A percentile compares a stretch with the other conserved stretches of the same genome.
phyloP scores from a whole-genome alignment of 495 filamentous ascomycete genomes.

The Penicilliopsis zonata region DNA sequence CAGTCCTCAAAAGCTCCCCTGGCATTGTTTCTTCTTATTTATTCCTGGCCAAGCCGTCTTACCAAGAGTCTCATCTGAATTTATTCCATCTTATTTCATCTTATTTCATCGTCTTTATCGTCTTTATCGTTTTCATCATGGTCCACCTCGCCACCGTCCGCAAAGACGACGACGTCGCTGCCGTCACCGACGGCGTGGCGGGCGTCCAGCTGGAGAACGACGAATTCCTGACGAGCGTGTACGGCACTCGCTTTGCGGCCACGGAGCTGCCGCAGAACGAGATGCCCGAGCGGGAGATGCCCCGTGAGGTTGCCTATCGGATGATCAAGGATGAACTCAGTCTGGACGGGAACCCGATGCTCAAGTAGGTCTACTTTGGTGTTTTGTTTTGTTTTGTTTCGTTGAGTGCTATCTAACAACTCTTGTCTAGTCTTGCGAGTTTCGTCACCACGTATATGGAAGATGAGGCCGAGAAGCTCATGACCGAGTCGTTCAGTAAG shows the following conservation, averaged over 20 bases:
- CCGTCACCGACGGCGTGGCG: slow-evolving; percentile 17
- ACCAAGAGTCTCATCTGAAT: too few species aligned
- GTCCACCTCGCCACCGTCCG: slow-evolving; percentile 52
- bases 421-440: slow-evolving; percentile 48
- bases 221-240: slow-evolving; percentile 63
- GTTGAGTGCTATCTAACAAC: neutral
- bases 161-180: slow-evolving; percentile 31
- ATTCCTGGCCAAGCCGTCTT: too few species aligned
- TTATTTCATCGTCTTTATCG: too few species aligned
- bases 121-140: too few species aligned
- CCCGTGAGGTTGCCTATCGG: slow-evolving; percentile 77
- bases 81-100: too few species aligned
- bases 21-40: too few species aligned
- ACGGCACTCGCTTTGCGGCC: slow-evolving; percentile 70
- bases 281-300: slow-evolving; percentile 89
- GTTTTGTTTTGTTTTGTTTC: neutral
- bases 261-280: slow-evolving; percentile 65
- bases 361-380: slow-evolving; percentile 47
- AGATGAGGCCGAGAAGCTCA: slow-evolving; percentile 76
- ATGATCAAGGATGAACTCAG: slow-evolving; percentile 93
- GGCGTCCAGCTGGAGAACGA: slow-evolving; percentile 33
- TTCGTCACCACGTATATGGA: slow-evolving; percentile 92
- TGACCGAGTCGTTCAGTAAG: slow-evolving; percentile 71
- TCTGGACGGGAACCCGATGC: slow-evolving; percentile 78
- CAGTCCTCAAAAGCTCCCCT: too few species aligned